Evolutionary conservation across 148 eudicot genomes (phyloP).

Genomic region (Arctostaphylos glauca): DNA sequence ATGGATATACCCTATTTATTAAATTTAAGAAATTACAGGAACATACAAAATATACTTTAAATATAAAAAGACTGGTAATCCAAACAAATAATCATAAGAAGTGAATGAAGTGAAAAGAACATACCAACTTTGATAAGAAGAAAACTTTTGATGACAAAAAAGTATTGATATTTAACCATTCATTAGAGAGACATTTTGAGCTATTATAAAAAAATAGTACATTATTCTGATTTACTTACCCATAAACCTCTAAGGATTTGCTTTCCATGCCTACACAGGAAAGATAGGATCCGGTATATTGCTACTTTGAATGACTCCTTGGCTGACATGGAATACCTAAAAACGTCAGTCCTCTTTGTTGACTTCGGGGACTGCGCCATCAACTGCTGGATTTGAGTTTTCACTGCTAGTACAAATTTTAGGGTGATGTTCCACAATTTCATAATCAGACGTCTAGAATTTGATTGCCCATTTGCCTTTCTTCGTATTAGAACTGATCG

Average conservation of each 20-base stretch:
- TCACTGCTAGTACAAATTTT: slow-evolving; percentile 44
- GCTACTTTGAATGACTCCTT: slow-evolving; percentile 70
- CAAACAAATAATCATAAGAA: neutral
- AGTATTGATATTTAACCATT: too few species aligned
- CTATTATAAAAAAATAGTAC: neutral
- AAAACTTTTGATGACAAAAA: too few species aligned
- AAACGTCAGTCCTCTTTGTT: slow-evolving; percentile 55
- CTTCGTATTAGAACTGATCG: slow-evolving; percentile 61
- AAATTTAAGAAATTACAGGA: too few species aligned
- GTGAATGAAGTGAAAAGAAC: too few species aligned
- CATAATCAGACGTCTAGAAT: slow-evolving; percentile 64
- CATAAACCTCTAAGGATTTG: slow-evolving; percentile 66
- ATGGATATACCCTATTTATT: too few species aligned
- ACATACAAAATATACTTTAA: neutral
- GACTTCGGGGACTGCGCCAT: slow-evolving; percentile 35
- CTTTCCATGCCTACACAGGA: slow-evolving; percentile 56
- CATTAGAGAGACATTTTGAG: neutral
- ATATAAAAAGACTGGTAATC: neutral
- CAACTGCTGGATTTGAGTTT: slow-evolving; percentile 35
- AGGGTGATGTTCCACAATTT: slow-evolving; percentile 43
- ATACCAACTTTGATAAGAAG: too few species aligned
- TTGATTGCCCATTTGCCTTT: slow-evolving; percentile 48
- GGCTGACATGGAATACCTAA: slow-evolving; percentile 53
- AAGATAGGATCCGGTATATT: slow-evolving; percentile 29
- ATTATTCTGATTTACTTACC: slow-evolving; percentile 46